Base-by-base conservation (phyloP, 306 rosid genomes). In the Pterocarpus macrocarpus region DNA sequence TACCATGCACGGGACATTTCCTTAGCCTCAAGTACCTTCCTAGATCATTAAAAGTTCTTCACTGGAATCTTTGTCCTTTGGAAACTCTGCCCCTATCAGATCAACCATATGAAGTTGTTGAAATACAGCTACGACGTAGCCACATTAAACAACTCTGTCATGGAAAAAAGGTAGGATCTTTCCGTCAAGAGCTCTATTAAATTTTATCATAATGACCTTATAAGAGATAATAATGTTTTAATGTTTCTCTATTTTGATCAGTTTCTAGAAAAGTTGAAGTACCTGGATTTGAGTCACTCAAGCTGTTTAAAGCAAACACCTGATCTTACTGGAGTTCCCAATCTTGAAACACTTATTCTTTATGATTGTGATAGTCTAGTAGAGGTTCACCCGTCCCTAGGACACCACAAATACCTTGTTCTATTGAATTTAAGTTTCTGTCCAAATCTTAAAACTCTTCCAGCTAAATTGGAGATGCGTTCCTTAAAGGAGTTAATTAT, bases 391-490 rank as follows among this genome's bases (percentile, higher is more conserved):
- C 66, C 15, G 3, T 78, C 86, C 17, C 58, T 83, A 33, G 41
- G 10, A 34, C 56, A 28, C 8, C 80, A 34, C 41, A 83, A 71
- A 33, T 77, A 44, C 9, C 58, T 77, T n/a, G 38, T 22, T 34
- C 0, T 43, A 14, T 0, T 77, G 7, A 16, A 77, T 43, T 70
- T 83, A 2, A 2, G 64, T 39, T 7, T 10, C 7, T 82, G 85
- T 72, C 38, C 1, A 15, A 69, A 13, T 36, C 81, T 82, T 17
- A 76, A 58, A 30, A 7, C 17, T 38, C 77, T 76, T 76, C 77
- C 77, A n/a, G 57, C 16, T 30, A 82, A 39, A 43, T 30, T 75
- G 72, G 81, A 76, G 53, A 69, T 69, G 86, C 28, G 57, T 64
- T 77, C 86, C 7, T 14, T 77, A 4, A 6, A 63, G 36, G 4